Evolutionary conservation across 2,329 filamentous ascomycete species (phyloP).

Genomic region (Parascedosporium putredinis): DNA sequence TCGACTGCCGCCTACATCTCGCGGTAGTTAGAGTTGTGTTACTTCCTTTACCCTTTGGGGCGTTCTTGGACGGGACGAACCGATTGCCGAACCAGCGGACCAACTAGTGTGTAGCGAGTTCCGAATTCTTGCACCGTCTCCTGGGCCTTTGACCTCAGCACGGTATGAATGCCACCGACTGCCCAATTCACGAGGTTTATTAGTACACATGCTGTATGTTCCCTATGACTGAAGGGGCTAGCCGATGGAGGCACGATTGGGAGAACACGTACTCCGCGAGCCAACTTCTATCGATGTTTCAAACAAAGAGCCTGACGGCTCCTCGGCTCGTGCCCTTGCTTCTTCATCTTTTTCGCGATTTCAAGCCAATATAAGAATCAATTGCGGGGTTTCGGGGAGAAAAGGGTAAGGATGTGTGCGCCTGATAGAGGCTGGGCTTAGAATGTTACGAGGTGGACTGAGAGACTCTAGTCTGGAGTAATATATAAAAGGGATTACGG

Average conservation of each 20-base stretch:
- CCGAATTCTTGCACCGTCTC: not conserved
- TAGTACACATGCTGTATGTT: not conserved
- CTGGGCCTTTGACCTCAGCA: not conserved
- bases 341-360: too few relatives aligned
- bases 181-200: not conserved
- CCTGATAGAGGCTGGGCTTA: too few relatives aligned
- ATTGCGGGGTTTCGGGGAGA: too few relatives aligned
- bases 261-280: not conserved
- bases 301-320: not conserved
- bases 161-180: slow-evolving; percentile 4
- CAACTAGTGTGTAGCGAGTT: slow-evolving; percentile 1
- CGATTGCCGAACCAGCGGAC: not conserved
- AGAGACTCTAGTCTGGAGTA: too few relatives aligned
- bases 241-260: not conserved
- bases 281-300: not conserved
- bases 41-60: too few relatives aligned
- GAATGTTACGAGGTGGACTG: too few relatives aligned
- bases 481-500: too few relatives aligned
- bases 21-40: not conserved
- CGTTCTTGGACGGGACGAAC: not conserved
- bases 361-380: too few relatives aligned
- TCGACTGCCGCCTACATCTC: not conserved
- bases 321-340: not conserved
- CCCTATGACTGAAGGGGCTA: not conserved
- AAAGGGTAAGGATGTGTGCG: too few relatives aligned